Conservation (phyloP, 352 stramenopile genomes). For the Phytophthora colocasiae region DNA sequence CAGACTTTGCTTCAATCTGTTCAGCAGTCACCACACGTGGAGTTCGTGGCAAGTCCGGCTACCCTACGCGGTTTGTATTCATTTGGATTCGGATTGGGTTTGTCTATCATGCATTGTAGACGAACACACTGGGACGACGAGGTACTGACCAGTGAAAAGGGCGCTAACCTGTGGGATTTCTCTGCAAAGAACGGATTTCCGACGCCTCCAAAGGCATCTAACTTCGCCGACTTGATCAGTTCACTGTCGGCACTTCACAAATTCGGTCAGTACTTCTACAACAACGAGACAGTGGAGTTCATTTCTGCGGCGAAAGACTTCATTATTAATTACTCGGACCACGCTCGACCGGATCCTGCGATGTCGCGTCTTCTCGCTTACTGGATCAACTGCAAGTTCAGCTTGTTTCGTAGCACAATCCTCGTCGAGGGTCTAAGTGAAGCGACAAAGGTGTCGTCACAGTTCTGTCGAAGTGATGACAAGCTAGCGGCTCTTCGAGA, state of each 20-base stretch:
- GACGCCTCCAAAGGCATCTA: neutral
- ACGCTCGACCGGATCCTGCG: neutral
- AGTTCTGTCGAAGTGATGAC: conserved; percentile 23
- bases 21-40: conserved; percentile 16
- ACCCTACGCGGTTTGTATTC: conserved; percentile 18
- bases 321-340: conserved; percentile 10
- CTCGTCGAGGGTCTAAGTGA: neutral
- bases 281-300: conserved; percentile 3
- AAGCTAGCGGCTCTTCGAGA: conserved; percentile 13
- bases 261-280: conserved; percentile 20
- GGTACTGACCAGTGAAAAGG: conserved; percentile 3
- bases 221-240: conserved; percentile 5
- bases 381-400: conserved; percentile 27
- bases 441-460: neutral
- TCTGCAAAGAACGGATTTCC: conserved; percentile 5
- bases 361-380: conserved; percentile 10
- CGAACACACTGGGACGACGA: conserved; percentile 2
- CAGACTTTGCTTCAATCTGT: conserved; percentile 27
- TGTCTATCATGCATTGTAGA: conserved; percentile 22
- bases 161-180: conserved; percentile 21
- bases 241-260: neutral
- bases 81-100: conserved; percentile 10
- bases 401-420: conserved; percentile 5
- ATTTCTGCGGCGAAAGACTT: conserved; percentile 11
- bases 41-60: conserved; percentile 17